Evolutionary conservation across 768 basidiomycete species (phyloP), one percentile per base, ranked within the genome.

Genomic region (Rubroboletus satanas): DNA sequence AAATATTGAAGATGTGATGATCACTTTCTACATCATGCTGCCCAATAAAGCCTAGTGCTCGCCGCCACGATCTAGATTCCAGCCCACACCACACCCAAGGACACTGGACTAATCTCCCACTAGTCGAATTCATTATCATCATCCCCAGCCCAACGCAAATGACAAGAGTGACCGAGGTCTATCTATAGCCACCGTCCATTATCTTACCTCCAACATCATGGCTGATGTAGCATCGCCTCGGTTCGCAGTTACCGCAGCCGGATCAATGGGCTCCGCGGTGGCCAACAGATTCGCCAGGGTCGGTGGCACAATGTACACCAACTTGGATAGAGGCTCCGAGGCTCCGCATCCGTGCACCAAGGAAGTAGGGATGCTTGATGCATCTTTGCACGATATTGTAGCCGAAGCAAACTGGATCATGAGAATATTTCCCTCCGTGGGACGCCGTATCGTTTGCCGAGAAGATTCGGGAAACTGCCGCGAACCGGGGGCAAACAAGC

Each of bases 211-310:
- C 56, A 53, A 2, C 56, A 52, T 32, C 53, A 64, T 72, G 66
- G 49, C 33, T 9, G 18, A 55, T 18, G 11, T 23, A 11, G 14
- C 45, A 38, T 36, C 9, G 4, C 65, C 65, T 55, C 69, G 63
- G 32, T 67, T 84, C 51, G 79, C 77, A 31, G 69, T 84, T 21
- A 69, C 85, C 54, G 77, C 82, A 33, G 76, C 82, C 9, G 83
- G 83, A 17, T 77, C 75, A 3, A 86, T 84, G 85, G 83, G 83
- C 28, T 71, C 82, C 6, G 83, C 74, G 18, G 77, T 86, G 31
- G 83, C 75, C 17, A 73, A 67, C 32, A 75, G 73, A 28, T 71
- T 85, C 35, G 73, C 73, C 2, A 61, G 69, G 21, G 70, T 74
- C n/a, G 79, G 82, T 28, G 77, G 76, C 61, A 77, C 73, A 6